A percentile compares a stretch with the other conserved stretches of the same genome.
Evolutionary conservation across 2,329 filamentous ascomycete genomes (phyloP).

Genomic region (Mycosphaerelloides madeirae): DNA sequence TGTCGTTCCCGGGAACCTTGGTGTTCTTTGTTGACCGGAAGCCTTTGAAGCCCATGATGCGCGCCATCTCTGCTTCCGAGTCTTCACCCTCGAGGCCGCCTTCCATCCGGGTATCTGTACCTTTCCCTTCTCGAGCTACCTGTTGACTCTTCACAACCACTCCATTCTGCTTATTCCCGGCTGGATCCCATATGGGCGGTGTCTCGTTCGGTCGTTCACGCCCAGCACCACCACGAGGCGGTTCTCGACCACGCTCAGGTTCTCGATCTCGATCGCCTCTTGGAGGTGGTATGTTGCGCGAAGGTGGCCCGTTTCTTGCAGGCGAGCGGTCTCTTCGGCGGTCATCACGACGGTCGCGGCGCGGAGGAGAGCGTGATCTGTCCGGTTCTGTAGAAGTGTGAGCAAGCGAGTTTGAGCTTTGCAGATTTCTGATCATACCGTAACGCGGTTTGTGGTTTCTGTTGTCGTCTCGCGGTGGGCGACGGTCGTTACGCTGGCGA

Average conservation of each 20-base stretch:
- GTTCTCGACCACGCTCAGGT: slow-evolving; percentile 11
- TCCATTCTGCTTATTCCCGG: slow-evolving; percentile 5
- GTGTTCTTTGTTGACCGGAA: slow-evolving; percentile 86
- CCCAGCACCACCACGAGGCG: slow-evolving; percentile 7
- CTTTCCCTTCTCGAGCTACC: slow-evolving; percentile 8
- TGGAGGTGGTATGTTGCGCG: slow-evolving; percentile 16
- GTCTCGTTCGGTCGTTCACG: slow-evolving; percentile 10
- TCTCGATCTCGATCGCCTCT: slow-evolving; percentile 21
- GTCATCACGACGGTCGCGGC: slow-evolving; percentile 28
- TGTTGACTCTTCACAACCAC: slow-evolving; percentile 3
- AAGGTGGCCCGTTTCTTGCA: slow-evolving; percentile 10
- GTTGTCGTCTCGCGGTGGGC: slow-evolving; percentile 23
- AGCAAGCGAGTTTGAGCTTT: slow-evolving; percentile 4
- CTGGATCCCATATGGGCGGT: not conserved
- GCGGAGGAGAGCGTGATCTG: slow-evolving; percentile 29
- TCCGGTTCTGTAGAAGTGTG: slow-evolving; percentile 23
- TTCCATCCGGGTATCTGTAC: slow-evolving; percentile 19
- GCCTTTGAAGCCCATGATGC: slow-evolving; percentile 82
- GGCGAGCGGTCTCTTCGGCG: slow-evolving; percentile 28
- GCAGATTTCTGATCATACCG: slow-evolving; percentile 13
- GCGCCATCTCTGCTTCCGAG: slow-evolving; percentile 67
- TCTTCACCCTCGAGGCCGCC: slow-evolving; percentile 45
- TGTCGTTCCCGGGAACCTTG: slow-evolving; percentile 78
- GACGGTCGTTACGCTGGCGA: slow-evolving; percentile 21
- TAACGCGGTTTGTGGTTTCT: slow-evolving; percentile 25